Percentiles rank a stretch among this genome's conserved stretches.
Evolutionary conservation across 768 basidiomycete species (phyloP).

Genomic region (Epithele typhae): DNA sequence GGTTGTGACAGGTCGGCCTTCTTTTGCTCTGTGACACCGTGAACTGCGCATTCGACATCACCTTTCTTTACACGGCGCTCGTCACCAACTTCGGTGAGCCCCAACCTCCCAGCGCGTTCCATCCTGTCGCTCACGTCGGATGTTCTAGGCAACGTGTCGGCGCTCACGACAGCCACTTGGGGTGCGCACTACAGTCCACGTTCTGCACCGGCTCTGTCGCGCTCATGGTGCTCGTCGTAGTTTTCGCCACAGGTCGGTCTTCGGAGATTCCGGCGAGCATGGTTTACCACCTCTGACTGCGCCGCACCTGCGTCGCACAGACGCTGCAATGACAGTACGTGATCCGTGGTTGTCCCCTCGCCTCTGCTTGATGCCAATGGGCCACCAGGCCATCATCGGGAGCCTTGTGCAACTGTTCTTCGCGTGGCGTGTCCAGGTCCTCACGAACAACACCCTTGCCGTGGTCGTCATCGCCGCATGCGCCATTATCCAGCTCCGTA

Average conservation of each 20-base stretch:
- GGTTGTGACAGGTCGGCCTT: conserved; percentile 31
- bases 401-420: conserved; percentile 44
- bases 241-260: conserved; percentile 37
- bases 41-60: conserved; percentile 40
- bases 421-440: conserved; percentile 37
- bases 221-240: conserved; percentile 21
- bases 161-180: conserved; percentile 25
- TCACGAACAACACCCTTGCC: conserved; percentile 27
- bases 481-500: conserved; percentile 26
- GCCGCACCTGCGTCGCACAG: conserved; percentile 18
- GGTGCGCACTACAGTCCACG: conserved; percentile 18
- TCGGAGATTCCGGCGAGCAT: no score
- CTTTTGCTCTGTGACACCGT: conserved; percentile 47
- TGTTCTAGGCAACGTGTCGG: conserved; percentile 25
- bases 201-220: background rate
- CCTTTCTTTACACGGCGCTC: conserved; percentile 44
- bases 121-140: background rate
- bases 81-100: conserved; percentile 43
- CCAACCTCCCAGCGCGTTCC: no score
- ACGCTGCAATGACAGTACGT: conserved; percentile 43
- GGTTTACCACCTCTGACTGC: no score
- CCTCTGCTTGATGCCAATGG: background rate
- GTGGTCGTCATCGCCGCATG: conserved; percentile 24
- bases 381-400: conserved; percentile 39
- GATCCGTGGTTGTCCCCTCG: conserved; percentile 1